These are phyloP conservation scores for Calonectria pseudoreteaudii DNA, from an alignment of 2,329 filamentous ascomycete genomes.

Conservation along the genomic window DNA sequence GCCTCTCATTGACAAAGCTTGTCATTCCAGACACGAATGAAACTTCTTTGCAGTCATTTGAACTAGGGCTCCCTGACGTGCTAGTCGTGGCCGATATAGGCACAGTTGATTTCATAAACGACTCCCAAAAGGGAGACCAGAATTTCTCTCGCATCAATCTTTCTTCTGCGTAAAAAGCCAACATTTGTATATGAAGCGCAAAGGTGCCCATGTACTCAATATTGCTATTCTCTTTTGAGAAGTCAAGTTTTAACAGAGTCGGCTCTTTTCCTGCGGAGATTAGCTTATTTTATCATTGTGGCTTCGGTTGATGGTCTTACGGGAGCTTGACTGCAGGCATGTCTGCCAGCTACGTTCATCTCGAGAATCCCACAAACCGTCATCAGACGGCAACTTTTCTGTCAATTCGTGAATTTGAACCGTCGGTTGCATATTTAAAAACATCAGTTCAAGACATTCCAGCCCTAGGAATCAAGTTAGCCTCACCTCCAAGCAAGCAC, in stretches of 20 bases:
- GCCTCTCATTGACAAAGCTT: not conserved
- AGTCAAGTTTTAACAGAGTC: not conserved
- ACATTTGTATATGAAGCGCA: not conserved
- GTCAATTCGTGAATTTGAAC: not conserved
- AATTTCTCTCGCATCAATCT: not conserved
- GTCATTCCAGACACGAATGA: not conserved
- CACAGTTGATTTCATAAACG: not conserved
- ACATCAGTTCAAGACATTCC: not conserved
- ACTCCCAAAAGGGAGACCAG: not conserved
- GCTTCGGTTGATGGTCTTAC: not conserved
- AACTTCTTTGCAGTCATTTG: too few relatives aligned
- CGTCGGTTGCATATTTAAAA: not conserved
- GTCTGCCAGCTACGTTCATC: not conserved
- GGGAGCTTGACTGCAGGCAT: not conserved
- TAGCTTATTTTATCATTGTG: not conserved
- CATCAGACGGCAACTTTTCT: not conserved
- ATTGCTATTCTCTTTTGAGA: not conserved
- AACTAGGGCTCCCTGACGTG: not conserved
- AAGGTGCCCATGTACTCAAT: not conserved
- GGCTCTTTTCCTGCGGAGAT: not conserved
- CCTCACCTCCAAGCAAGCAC: accelerated
- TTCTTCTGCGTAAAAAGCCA: not conserved
- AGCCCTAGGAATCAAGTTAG: not conserved
- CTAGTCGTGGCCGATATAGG: too few relatives aligned
- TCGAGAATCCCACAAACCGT: not conserved